phyloP scores from a whole-genome alignment of 805 yeast species.

The Kurtzmaniella fragi region DNA sequence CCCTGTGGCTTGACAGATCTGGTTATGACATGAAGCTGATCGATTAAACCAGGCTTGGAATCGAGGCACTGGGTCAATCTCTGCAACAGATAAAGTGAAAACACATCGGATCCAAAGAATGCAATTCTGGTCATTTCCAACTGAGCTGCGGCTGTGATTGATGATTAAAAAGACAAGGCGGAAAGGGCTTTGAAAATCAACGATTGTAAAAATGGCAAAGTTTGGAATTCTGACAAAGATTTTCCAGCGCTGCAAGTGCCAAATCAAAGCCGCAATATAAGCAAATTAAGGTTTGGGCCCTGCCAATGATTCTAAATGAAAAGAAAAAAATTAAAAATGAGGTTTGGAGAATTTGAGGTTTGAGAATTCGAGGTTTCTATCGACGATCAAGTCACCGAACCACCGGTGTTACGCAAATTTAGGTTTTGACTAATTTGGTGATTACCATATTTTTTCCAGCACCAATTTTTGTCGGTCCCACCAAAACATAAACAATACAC shows the following conservation, averaged over 20 bases:
- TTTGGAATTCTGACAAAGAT: not conserved
- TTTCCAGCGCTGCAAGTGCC: not conserved
- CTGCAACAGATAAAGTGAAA: constrained; percentile 53
- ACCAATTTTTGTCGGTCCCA: no score
- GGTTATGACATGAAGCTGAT: constrained; percentile 56
- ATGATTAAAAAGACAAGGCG: not conserved
- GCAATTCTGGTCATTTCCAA: constrained; percentile 35
- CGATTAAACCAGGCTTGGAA: constrained; percentile 16
- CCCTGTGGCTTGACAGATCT: constrained; percentile 63
- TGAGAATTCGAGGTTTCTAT: no score
- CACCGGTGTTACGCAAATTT: no score
- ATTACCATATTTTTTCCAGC: no score
- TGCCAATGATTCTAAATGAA: no score
- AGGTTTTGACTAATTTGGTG: no score
- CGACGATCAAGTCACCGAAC: no score
- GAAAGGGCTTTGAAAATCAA: not conserved
- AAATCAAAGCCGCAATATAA: no score
- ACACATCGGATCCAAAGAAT: constrained; percentile 75
- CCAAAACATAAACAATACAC: no score
- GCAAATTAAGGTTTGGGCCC: no score
- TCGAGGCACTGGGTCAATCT: constrained; percentile 22
- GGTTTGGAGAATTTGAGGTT: no score
- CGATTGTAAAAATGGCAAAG: not conserved
- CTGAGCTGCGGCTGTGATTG: not conserved
- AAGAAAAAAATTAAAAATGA: no score